These are phyloP conservation scores for Geranium brycei DNA, from an alignment of 345 rosid genomes.

Conservation along the genomic window DNA sequence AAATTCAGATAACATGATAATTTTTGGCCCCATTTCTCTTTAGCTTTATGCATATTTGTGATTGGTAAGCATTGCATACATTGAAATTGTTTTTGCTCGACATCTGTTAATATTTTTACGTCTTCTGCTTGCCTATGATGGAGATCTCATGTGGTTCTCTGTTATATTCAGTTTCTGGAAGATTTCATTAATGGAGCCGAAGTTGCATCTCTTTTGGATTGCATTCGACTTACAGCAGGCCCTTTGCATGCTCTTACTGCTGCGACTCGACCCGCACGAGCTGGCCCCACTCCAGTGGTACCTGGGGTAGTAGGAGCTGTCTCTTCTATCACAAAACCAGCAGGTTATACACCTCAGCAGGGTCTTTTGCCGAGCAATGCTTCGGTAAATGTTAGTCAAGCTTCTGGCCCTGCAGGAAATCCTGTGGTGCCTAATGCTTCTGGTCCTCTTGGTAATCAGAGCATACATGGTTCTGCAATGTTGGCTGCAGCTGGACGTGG, in stretches of 20 bases:
- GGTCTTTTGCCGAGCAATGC: constrained; percentile 37
- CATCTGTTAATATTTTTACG: background rate
- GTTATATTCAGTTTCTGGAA: constrained; percentile 18
- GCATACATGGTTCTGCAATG: constrained; percentile 60
- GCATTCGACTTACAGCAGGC: constrained; percentile 94
- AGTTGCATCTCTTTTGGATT: constrained; percentile 91
- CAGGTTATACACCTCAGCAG: constrained; percentile 46
- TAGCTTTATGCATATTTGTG: background rate
- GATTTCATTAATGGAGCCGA: constrained; percentile 93
- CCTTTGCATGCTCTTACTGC: constrained; percentile 93
- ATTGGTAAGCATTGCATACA: background rate
- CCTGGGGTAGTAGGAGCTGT: constrained; percentile 39
- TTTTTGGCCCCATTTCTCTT: too few species aligned
- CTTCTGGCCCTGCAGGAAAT: constrained; percentile 33
- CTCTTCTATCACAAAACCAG: constrained; percentile 50
- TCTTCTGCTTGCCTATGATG: too few species aligned
- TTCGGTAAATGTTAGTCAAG: constrained; percentile 37
- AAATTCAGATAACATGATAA: background rate
- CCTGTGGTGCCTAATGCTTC: constrained; percentile 31
- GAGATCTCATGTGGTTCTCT: background rate
- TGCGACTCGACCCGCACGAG: constrained; percentile 97
- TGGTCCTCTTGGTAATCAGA: constrained; percentile 51
- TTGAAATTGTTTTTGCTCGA: background rate
- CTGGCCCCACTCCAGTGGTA: constrained; percentile 54
- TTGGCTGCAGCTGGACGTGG: constrained; percentile 74